phyloP scores from a whole-genome alignment of 176 grass and related monocot species.

The Sorghum bicolor region Sorghum_bicolor_NCBIv3 NC_012875.2:60512001-60512500 shows the following conservation, averaged over 20 bases:
- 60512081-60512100: not conserved
- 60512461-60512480: slow-evolving; percentile 49
- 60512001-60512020: not conserved
- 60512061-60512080: not conserved
- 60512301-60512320: slow-evolving; percentile 37
- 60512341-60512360: slow-evolving; percentile 44
- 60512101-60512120: not conserved
- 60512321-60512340: slow-evolving; percentile 47
- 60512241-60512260: slow-evolving; percentile 56
- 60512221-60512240: slow-evolving; percentile 53
- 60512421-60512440: slow-evolving; percentile 26
- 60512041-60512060: not conserved
- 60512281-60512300: slow-evolving; percentile 48
- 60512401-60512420: slow-evolving; percentile 41
- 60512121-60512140: slow-evolving; percentile 21
- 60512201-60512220: slow-evolving; percentile 45
- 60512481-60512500: slow-evolving; percentile 52
- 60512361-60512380: slow-evolving; percentile 44
- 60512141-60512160: slow-evolving; percentile 24
- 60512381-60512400: slow-evolving; percentile 60
- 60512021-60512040: not conserved
- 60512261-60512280: slow-evolving; percentile 52
- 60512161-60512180: slow-evolving; percentile 17
- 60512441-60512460: slow-evolving; percentile 39
- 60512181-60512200: slow-evolving; percentile 28